Evolutionary conservation across 352 stramenopile species (phyloP).

Genomic region (Phytophthora quininea): DNA sequence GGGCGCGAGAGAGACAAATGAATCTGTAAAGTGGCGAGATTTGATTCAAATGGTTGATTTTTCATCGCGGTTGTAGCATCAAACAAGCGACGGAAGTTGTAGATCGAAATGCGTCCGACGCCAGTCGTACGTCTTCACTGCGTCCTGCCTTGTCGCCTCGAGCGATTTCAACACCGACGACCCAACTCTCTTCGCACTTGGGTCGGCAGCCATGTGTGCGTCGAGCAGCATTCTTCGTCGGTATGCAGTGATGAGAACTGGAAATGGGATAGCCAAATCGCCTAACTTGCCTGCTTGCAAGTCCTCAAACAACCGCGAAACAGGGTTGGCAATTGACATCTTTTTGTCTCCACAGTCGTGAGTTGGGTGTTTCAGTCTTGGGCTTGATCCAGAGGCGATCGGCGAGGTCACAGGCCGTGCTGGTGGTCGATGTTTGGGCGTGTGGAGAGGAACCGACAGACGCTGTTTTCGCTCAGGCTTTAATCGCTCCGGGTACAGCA

Average conservation of each 20-base stretch:
- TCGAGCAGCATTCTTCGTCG: conserved; percentile 82
- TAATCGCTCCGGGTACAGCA: conserved; percentile 69
- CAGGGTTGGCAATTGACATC: conserved; percentile 43
- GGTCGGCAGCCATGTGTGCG: conserved; percentile 80
- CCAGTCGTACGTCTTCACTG: conserved; percentile 24
- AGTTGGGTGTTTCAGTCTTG: conserved; percentile 8
- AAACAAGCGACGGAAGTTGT: conserved; percentile 24
- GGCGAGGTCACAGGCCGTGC: conserved; percentile 6
- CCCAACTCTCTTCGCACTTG: conserved; percentile 44
- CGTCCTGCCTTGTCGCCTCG: conserved; percentile 42
- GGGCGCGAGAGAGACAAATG: conserved; percentile 31
- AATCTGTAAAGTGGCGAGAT: conserved; percentile 52
- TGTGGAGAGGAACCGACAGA: conserved; percentile 40
- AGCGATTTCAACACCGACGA: conserved; percentile 64
- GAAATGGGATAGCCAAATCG: conserved; percentile 75
- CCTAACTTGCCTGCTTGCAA: conserved; percentile 80
- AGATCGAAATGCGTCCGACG: conserved; percentile 28
- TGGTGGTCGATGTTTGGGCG: conserved; percentile 44
- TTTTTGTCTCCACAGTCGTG: conserved; percentile 1
- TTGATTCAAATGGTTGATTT: conserved; percentile 41
- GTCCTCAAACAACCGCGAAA: conserved; percentile 81
- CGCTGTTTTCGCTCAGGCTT: conserved; percentile 34
- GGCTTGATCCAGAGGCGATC: neutral
- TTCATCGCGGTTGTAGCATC: conserved; percentile 17
- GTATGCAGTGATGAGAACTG: conserved; percentile 82